phyloP scores from a whole-genome alignment of 75 land plant species.

The Chamaecyparis obtusa region DNA sequence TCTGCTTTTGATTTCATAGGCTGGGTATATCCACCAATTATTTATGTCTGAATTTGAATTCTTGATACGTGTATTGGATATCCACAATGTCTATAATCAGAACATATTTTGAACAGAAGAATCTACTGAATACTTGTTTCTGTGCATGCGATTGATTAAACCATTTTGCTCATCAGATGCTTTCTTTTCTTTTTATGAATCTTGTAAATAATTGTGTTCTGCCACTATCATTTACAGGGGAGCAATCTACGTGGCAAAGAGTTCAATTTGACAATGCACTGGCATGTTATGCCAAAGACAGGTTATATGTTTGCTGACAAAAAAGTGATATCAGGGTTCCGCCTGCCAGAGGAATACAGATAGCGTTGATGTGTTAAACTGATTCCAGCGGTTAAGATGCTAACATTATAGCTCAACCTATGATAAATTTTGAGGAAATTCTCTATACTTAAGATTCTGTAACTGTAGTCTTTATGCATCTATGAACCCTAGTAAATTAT shows the following conservation, averaged over 20 bases:
- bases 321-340: conserved; percentile 66
- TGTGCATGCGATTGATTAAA: not conserved
- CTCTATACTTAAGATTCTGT: not conserved
- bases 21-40: not conserved
- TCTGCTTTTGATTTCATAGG: too few species aligned
- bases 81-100: not conserved
- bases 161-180: not conserved
- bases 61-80: not conserved
- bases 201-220: not conserved
- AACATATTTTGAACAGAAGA: not conserved
- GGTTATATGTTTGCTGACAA: conserved; percentile 78
- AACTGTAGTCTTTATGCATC: not conserved
- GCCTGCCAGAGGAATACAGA: conserved; percentile 61
- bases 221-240: conserved; percentile 45
- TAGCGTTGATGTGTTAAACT: conserved; percentile 2
- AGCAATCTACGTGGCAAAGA: conserved; percentile 70
- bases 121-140: not conserved
- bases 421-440: not conserved
- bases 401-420: not conserved
- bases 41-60: not conserved
- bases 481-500: not conserved
- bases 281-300: conserved; percentile 94
- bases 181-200: not conserved
- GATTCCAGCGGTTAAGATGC: not conserved
- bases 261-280: conserved; percentile 85